phyloP scores from a whole-genome alignment of 2,329 filamentous ascomycete species.

The Chaetomium olivaceum region DNA sequence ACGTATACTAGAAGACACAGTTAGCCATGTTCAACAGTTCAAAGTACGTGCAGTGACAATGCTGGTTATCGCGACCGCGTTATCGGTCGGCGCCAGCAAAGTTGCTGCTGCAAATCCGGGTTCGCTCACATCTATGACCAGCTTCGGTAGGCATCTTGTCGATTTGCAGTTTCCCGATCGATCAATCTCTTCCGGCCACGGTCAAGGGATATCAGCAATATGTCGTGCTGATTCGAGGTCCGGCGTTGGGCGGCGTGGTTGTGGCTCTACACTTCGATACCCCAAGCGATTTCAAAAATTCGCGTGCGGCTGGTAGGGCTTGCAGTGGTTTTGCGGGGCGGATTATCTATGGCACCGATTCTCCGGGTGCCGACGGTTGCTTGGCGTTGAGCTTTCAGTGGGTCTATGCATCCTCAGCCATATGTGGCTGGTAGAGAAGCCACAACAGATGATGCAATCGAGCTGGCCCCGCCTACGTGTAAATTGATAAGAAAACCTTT shows the following conservation, averaged over 20 bases:
- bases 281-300: slow-evolving; percentile 36
- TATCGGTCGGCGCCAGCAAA: slow-evolving; percentile 21
- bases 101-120: slow-evolving; percentile 25
- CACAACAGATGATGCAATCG: slow-evolving; percentile 18
- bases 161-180: slow-evolving; percentile 32
- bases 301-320: slow-evolving; percentile 35
- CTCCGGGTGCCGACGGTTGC: background rate
- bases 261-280: slow-evolving; percentile 34
- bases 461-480: background rate
- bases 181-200: slow-evolving; percentile 42
- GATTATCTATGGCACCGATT: slow-evolving; percentile 31
- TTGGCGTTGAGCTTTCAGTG: background rate
- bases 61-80: slow-evolving; percentile 22
- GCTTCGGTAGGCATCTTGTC: slow-evolving; percentile 83
- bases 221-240: slow-evolving; percentile 36
- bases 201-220: slow-evolving; percentile 35
- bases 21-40: slow-evolving; percentile 41
- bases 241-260: slow-evolving; percentile 36
- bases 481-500: background rate
- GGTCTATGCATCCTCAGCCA: background rate
- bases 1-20: slow-evolving; percentile 69
- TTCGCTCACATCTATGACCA: slow-evolving; percentile 81
- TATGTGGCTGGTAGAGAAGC: slow-evolving; percentile 10
- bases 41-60: slow-evolving; percentile 14
- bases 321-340: slow-evolving; percentile 31